Percentiles rank a stretch among this genome's conserved stretches.
Conservation (phyloP, 2,329 filamentous ascomycete genomes). For the Raffaelea albimanens region DNA sequence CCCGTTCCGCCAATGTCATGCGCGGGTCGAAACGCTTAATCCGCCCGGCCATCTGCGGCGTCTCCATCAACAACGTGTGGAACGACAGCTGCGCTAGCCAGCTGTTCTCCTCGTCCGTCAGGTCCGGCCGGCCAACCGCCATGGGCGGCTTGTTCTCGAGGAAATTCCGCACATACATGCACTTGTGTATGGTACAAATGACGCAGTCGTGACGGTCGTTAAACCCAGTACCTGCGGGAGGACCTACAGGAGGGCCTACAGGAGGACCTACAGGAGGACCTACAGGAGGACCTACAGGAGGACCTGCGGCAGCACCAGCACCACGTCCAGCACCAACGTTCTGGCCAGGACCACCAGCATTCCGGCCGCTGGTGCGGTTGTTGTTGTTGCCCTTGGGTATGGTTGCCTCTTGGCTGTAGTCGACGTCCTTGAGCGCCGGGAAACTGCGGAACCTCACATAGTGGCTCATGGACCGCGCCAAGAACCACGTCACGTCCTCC, state of each 20-base stretch:
- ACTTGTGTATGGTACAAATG: constrained; percentile 15
- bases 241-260: too few species aligned
- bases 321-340: too few species aligned
- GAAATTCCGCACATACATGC: constrained; percentile 9
- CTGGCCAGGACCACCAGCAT: too few species aligned
- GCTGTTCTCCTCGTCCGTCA: constrained; percentile 4
- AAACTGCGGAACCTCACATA: constrained; percentile 9
- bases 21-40: not conserved
- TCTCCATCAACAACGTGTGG: constrained; percentile 7
- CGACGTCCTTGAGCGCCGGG: constrained; percentile 4
- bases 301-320: too few species aligned
- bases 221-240: too few species aligned
- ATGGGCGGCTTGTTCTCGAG: constrained; percentile 1
- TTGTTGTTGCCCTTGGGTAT: constrained; percentile 5
- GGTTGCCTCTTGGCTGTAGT: constrained; percentile 8
- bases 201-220: constrained; percentile 11
- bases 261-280: too few species aligned
- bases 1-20: not conserved
- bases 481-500: constrained; percentile 8
- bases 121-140: not conserved
- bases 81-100: constrained; percentile 5
- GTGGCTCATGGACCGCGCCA: constrained; percentile 4
- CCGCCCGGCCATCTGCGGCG: not conserved
- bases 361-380: not conserved
- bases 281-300: too few species aligned